Evolutionary conservation across 441 rosid species (phyloP).

Genomic region (Aquilaria agallochum): DNA sequence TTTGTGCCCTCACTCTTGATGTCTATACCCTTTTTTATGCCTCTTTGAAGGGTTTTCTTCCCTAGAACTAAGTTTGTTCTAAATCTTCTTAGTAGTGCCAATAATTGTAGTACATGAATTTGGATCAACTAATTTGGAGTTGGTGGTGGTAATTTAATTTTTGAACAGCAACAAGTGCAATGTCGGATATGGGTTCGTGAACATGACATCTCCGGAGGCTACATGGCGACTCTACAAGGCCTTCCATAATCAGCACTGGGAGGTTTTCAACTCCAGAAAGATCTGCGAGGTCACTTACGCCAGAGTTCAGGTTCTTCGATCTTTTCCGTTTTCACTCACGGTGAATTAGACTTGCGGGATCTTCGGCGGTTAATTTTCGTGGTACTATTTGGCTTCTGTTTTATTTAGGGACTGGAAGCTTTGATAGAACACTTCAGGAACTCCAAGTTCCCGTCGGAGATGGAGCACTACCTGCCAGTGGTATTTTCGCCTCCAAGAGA

Average conservation of each 20-base stretch:
- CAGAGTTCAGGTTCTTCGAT: conserved; percentile 67
- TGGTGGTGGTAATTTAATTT: neutral
- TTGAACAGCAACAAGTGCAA: conserved; percentile 85
- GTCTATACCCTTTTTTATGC: no score
- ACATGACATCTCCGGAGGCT: conserved; percentile 91
- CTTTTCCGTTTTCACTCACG: neutral
- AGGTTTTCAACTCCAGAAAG: conserved; percentile 90
- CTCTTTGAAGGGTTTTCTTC: neutral
- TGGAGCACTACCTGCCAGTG: conserved; percentile 83
- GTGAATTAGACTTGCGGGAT: no score
- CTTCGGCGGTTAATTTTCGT: neutral
- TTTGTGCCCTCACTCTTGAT: neutral
- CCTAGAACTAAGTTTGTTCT: neutral
- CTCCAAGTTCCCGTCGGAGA: conserved; percentile 87
- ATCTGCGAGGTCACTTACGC: conserved; percentile 93
- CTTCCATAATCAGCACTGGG: conserved; percentile 86
- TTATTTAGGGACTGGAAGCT: conserved; percentile 67
- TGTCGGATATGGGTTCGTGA: conserved; percentile 98
- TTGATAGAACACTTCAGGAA: conserved; percentile 88
- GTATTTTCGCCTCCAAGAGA: conserved; percentile 86
- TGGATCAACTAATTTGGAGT: neutral
- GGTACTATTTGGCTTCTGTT: neutral
- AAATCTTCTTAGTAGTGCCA: no score
- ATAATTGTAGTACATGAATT: no score
- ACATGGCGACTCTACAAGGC: conserved; percentile 83